Evolutionary conservation across 176 grass and related monocot genomes (phyloP).

Genomic region (Triticum monococcum): DNA sequence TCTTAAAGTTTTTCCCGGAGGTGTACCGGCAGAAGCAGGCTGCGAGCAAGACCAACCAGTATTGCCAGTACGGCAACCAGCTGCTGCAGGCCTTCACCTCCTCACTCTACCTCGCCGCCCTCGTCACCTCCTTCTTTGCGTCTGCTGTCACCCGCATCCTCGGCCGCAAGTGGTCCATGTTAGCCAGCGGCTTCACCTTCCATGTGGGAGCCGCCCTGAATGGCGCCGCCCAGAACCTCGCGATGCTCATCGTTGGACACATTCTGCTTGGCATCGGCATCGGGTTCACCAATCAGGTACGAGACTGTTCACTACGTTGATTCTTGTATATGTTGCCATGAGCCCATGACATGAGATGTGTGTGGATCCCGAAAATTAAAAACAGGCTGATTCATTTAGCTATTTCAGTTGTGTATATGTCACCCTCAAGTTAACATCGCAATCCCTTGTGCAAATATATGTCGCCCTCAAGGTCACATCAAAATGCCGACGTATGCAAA

Average conservation of each 20-base stretch:
- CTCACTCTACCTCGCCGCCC: constrained; percentile 47
- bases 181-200: constrained; percentile 42
- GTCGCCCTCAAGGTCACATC: too few species aligned
- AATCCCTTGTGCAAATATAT: too few species aligned
- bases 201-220: constrained; percentile 38
- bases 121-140: constrained; percentile 10
- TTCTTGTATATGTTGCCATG: too few species aligned
- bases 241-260: constrained; percentile 39
- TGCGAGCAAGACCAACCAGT: neutral
- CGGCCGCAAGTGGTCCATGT: constrained; percentile 32
- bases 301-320: neutral
- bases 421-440: too few species aligned
- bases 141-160: neutral
- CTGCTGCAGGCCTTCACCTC: constrained; percentile 42
- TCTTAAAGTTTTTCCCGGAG: constrained; percentile 28
- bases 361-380: too few species aligned
- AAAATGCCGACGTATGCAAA: too few species aligned
- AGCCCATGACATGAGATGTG: too few species aligned
- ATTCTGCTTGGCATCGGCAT: constrained; percentile 27
- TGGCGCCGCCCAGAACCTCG: constrained; percentile 2
- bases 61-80: constrained; percentile 39
- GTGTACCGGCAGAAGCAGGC: constrained; percentile 22
- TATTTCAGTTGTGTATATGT: too few species aligned
- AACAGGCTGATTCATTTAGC: too few species aligned
- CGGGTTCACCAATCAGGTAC: neutral